Evolutionary conservation across 495 filamentous ascomycete species (phyloP).

Genomic region (Penicillium tannophilum): DNA sequence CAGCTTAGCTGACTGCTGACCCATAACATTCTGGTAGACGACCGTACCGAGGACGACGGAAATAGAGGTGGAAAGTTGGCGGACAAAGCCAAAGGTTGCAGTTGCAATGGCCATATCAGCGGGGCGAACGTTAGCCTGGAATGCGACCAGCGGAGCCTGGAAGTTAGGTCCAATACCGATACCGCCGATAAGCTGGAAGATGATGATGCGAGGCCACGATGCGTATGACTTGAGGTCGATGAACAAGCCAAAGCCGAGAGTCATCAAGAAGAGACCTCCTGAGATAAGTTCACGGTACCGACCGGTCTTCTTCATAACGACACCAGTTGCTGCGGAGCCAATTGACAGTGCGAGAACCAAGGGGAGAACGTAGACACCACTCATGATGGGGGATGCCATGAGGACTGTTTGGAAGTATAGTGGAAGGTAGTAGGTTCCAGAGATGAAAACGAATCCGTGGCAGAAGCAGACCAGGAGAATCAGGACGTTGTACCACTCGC

Average conservation of each 20-base stretch:
- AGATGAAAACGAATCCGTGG: slow-evolving; percentile 75
- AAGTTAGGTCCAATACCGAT: slow-evolving; percentile 59
- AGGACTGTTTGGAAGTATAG: slow-evolving; percentile 80
- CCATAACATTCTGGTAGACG: slow-evolving; percentile 59
- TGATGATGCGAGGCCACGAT: slow-evolving; percentile 54
- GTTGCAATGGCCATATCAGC: slow-evolving; percentile 56
- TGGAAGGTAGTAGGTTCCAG: slow-evolving; percentile 73
- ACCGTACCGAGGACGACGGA: slow-evolving; percentile 59
- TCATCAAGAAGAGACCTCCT: slow-evolving; percentile 51
- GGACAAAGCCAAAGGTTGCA: slow-evolving; percentile 54
- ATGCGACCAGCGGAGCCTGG: slow-evolving; percentile 59
- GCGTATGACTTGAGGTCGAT: slow-evolving; percentile 51
- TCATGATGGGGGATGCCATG: slow-evolving; percentile 69
- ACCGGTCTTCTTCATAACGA: slow-evolving; percentile 73
- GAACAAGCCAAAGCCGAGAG: slow-evolving; percentile 56
- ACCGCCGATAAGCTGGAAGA: slow-evolving; percentile 56
- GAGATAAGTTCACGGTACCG: slow-evolving; percentile 52
- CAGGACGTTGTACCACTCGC: slow-evolving; percentile 58
- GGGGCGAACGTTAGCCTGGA: slow-evolving; percentile 54
- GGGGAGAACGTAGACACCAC: slow-evolving; percentile 79
- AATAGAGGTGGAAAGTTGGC: slow-evolving; percentile 53
- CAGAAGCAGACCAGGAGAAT: slow-evolving; percentile 59
- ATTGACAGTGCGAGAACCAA: slow-evolving; percentile 71
- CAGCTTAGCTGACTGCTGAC: slow-evolving; percentile 42
- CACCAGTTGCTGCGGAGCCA: slow-evolving; percentile 62